Conservation (phyloP, 2,329 filamentous ascomycete genomes). For the Phialophora chinensis region DNA sequence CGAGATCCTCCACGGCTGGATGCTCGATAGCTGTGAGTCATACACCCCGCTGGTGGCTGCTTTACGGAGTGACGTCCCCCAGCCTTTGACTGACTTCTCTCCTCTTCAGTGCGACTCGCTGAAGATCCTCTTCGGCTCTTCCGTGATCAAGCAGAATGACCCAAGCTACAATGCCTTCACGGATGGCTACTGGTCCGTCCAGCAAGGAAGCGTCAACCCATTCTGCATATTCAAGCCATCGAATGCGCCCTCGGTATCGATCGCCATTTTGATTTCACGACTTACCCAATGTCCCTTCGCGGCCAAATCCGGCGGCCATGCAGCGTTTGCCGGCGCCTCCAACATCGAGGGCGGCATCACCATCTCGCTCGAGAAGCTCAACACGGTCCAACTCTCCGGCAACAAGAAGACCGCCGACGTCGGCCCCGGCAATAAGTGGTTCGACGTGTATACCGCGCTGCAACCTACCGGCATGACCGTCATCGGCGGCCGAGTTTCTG, state of each 20-base stretch:
- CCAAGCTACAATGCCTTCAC: conserved; percentile 37
- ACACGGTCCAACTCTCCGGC: conserved; percentile 39
- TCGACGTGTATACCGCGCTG: conserved; percentile 44
- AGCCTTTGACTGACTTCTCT: neutral
- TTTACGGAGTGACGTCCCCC: neutral
- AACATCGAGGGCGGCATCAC: conserved; percentile 54
- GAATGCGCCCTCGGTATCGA: conserved; percentile 43
- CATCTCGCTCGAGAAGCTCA: conserved; percentile 45
- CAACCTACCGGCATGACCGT: conserved; percentile 44
- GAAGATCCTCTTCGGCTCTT: conserved; percentile 25
- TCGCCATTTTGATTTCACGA: conserved; percentile 43
- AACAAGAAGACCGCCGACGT: conserved; percentile 43
- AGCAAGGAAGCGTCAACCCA: conserved; percentile 46
- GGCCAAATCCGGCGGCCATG: conserved; percentile 64
- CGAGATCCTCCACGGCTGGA: conserved; percentile 18
- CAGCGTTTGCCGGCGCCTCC: conserved; percentile 60
- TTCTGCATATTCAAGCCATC: conserved; percentile 46
- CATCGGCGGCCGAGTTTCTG: conserved; percentile 44
- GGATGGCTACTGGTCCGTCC: conserved; percentile 46
- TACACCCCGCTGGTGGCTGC: neutral
- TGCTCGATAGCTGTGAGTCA: conserved; percentile 28
- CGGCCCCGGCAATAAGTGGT: conserved; percentile 47
- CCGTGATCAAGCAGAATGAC: conserved; percentile 24
- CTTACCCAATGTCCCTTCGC: conserved; percentile 55
- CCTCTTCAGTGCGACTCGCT: conserved; percentile 27